These are phyloP conservation scores for Phytophthora pinifolia DNA, from an alignment of 352 stramenopile species.

Conservation along the genomic window DNA sequence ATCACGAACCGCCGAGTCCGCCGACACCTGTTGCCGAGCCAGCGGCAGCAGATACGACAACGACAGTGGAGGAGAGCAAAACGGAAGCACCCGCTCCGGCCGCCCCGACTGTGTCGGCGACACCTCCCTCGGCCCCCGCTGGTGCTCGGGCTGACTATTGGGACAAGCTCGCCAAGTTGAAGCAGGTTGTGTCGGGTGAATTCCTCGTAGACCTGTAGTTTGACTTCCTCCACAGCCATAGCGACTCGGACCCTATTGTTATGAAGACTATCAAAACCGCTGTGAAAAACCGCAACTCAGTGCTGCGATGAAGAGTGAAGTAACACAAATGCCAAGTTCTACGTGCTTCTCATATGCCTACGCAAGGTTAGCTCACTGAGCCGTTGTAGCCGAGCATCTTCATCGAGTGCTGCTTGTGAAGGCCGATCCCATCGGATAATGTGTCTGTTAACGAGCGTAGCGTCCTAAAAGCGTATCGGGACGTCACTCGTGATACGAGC, in stretches of 20 bases:
- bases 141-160: conserved; percentile 78
- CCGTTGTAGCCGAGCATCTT: not conserved
- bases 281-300: conserved; percentile 94
- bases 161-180: conserved; percentile 86
- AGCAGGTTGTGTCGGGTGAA: conserved; percentile 82
- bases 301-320: too few species aligned
- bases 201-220: conserved; percentile 94
- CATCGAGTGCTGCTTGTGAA: not conserved
- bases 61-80: conserved; percentile 43
- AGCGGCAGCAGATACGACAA: conserved; percentile 20
- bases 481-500: not conserved
- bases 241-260: conserved; percentile 90
- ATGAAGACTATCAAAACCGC: conserved; percentile 95
- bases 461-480: not conserved
- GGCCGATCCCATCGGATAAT: not conserved
- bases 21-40: conserved; percentile 35
- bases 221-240: conserved; percentile 92
- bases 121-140: conserved; percentile 38
- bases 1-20: conserved; percentile 76
- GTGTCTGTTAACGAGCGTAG: not conserved
- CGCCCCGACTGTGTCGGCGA: conserved; percentile 36
- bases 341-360: too few species aligned
- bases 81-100: conserved; percentile 31
- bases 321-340: too few species aligned
- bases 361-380: too few species aligned